These are phyloP conservation scores for Phalaenopsis hybrid DNA, from an alignment of 116 monocot genomes.

Conservation along the genomic window DNA sequence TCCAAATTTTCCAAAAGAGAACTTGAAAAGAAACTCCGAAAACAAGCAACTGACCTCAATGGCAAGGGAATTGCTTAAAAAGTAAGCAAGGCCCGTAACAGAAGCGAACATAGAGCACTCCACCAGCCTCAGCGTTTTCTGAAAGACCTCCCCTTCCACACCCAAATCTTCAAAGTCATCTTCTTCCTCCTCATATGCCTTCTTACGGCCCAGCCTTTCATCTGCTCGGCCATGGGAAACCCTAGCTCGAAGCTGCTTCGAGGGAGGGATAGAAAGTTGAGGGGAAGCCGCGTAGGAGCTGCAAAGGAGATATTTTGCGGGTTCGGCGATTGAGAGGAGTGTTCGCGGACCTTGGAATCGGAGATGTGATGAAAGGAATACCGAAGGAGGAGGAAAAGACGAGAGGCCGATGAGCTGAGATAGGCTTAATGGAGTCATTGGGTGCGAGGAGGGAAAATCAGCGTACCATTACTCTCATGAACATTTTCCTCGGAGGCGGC, in stretches of 20 bases:
- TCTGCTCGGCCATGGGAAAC: slow-evolving; percentile 16
- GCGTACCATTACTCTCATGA: too few relatives aligned
- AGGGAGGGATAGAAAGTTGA: neutral
- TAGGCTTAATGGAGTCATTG: neutral
- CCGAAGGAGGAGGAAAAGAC: neutral
- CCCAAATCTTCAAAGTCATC: slow-evolving; percentile 23
- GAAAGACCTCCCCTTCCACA: slow-evolving; percentile 23
- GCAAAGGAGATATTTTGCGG: neutral
- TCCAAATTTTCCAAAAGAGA: neutral
- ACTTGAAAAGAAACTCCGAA: neutral
- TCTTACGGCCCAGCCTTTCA: neutral
- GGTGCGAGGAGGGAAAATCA: neutral
- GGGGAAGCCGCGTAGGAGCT: neutral
- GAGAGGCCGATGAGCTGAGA: neutral
- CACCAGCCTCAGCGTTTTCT: slow-evolving; percentile 44
- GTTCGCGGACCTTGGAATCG: neutral
- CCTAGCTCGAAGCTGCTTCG: slow-evolving; percentile 11
- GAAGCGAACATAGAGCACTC: slow-evolving; percentile 68
- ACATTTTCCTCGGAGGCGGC: too few relatives aligned
- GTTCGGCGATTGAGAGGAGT: neutral
- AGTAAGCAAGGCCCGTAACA: slow-evolving; percentile 48
- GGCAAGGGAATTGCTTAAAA: slow-evolving; percentile 50
- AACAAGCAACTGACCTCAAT: slow-evolving; percentile 26
- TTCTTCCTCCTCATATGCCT: neutral
- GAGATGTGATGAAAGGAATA: neutral